A percentile compares a stretch with the other conserved stretches of the same genome.
phyloP scores from a whole-genome alignment of 495 filamentous ascomycete genomes.

The Podospora australis region DNA sequence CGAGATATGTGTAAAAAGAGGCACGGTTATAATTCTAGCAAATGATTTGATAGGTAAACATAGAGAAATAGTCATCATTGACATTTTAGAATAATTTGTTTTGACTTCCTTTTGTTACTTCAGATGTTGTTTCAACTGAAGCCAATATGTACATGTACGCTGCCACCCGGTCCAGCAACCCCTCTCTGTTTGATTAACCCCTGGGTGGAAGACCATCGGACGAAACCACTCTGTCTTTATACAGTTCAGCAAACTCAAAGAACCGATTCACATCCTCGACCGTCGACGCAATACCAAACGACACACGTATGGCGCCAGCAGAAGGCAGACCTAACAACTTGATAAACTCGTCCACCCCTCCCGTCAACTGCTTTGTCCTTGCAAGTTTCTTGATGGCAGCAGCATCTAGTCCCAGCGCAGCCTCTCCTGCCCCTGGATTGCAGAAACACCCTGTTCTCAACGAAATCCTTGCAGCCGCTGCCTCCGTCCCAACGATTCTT shows the following conservation, averaged over 20 bases:
- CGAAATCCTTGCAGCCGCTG: constrained; percentile 38
- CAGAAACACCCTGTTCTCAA: constrained; percentile 56
- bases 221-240: constrained; percentile 20
- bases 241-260: constrained; percentile 25
- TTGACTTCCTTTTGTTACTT: too few relatives aligned
- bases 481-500: constrained; percentile 39
- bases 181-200: too few relatives aligned
- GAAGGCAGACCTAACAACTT: constrained; percentile 19
- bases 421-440: constrained; percentile 49
- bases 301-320: constrained; percentile 25
- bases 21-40: too few relatives aligned
- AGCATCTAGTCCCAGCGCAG: constrained; percentile 13
- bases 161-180: too few relatives aligned
- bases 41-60: too few relatives aligned
- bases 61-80: too few relatives aligned
- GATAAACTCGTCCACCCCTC: constrained; percentile 16
- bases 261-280: constrained; percentile 24
- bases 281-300: constrained; percentile 28
- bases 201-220: background rate
- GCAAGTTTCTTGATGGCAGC: constrained; percentile 8
- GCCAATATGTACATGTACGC: too few relatives aligned
- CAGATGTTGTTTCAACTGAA: too few relatives aligned
- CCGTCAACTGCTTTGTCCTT: background rate
- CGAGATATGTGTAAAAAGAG: too few relatives aligned
- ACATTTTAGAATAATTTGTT: too few relatives aligned